Conservation (phyloP, 225 moss, liverwort and hornwort genomes). For the Bryum argenteum region DNA sequence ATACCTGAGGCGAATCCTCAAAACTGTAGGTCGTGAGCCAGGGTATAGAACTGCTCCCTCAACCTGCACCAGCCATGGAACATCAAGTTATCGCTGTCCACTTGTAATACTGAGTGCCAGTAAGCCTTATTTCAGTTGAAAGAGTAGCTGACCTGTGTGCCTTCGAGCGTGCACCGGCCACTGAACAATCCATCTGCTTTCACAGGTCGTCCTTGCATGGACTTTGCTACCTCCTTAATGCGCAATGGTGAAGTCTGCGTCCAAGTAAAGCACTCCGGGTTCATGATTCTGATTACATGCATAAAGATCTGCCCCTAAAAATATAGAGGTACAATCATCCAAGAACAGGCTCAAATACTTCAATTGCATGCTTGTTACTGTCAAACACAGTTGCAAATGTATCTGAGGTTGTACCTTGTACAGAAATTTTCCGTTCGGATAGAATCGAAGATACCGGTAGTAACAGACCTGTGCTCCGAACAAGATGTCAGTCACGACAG, state of each 20-base stretch:
- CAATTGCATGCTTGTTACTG: background rate
- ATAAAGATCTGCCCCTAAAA: too few species aligned
- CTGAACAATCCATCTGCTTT: constrained; percentile 78
- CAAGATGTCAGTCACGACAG: constrained; percentile 16
- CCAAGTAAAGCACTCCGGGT: constrained; percentile 7
- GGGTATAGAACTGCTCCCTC: constrained; percentile 94
- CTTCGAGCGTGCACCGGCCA: constrained; percentile 71
- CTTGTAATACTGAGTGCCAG: background rate
- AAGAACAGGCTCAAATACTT: background rate
- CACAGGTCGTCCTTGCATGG: constrained; percentile 63
- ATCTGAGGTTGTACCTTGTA: constrained; percentile 68
- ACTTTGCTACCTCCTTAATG: constrained; percentile 83
- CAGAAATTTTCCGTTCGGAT: constrained; percentile 80
- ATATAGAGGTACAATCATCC: background rate
- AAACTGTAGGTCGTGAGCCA: constrained; percentile 77
- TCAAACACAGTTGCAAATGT: background rate
- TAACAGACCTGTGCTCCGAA: constrained; percentile 81
- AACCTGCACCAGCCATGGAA: constrained; percentile 56
- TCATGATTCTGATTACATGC: constrained; percentile 1
- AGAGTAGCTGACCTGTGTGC: constrained; percentile 61
- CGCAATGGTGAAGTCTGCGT: constrained; percentile 81
- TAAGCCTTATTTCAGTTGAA: constrained; percentile 10
- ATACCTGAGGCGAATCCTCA: constrained; percentile 90
- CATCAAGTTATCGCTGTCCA: background rate
- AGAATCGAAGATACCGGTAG: constrained; percentile 93